Percentiles rank a stretch among this genome's conserved stretches.
Conservation (phyloP, 768 basidiomycete species). For the Macrolepiota albuminosa region DNA sequence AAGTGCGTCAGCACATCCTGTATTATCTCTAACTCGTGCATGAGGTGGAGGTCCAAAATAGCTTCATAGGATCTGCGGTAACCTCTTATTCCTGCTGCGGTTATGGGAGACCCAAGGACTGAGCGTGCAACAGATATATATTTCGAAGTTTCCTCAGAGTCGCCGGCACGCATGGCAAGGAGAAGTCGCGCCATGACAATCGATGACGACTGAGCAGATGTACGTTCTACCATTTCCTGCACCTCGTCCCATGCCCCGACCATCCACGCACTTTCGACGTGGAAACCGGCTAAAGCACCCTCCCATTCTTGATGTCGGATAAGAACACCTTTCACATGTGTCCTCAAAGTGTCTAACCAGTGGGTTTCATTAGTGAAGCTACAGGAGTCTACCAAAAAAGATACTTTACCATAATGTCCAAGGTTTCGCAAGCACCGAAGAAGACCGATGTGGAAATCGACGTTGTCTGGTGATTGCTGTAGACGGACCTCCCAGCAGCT, state of each 20-base stretch:
- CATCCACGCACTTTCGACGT: slow-evolving; percentile 94
- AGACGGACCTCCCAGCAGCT: slow-evolving; percentile 98
- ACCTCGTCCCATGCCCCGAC: slow-evolving; percentile 91
- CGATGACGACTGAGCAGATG: slow-evolving; percentile 50
- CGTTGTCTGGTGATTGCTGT: slow-evolving; percentile 85
- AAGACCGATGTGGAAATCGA: slow-evolving; percentile 85
- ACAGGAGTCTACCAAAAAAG: not conserved
- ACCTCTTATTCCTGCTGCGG: slow-evolving; percentile 71
- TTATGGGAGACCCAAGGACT: slow-evolving; percentile 74
- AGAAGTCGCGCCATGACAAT: slow-evolving; percentile 76
- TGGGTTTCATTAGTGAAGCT: not conserved
- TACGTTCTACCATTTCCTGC: slow-evolving; percentile 47
- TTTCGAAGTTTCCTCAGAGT: slow-evolving; percentile 38
- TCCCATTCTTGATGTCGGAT: slow-evolving; percentile 85
- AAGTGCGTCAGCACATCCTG: slow-evolving; percentile 37
- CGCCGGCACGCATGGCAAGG: slow-evolving; percentile 65
- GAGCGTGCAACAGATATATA: slow-evolving; percentile 62
- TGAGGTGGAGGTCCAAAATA: slow-evolving; percentile 76
- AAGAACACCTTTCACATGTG: slow-evolving; percentile 89
- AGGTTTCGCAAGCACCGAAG: slow-evolving; percentile 88
- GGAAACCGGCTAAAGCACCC: slow-evolving; percentile 68
- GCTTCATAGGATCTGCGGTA: slow-evolving; percentile 89
- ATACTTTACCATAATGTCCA: slow-evolving; percentile 83
- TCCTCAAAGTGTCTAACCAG: slow-evolving; percentile 81
- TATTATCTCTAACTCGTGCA: slow-evolving; percentile 80